Percentiles rank a stretch among this genome's conserved stretches.
phyloP scores from a whole-genome alignment of 1,284 basidiomycete species.

The Nidula niveotomentosa region DNA sequence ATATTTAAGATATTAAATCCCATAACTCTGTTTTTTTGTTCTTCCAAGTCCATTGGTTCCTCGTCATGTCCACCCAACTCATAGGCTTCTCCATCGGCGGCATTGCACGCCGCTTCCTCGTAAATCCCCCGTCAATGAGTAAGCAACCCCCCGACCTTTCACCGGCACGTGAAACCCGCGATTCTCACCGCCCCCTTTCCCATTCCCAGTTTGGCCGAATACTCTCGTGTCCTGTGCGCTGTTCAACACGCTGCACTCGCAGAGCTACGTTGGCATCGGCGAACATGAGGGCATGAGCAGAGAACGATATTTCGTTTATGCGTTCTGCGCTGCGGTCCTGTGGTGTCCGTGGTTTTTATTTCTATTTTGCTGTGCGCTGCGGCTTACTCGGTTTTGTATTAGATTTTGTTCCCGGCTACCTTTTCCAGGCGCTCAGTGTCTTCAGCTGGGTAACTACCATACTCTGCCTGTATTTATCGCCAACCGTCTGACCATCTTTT shows the following conservation, averaged over 20 bases:
- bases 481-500: constrained; percentile 33
- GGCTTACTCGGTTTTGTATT: background rate
- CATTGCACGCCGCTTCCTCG: constrained; percentile 61
- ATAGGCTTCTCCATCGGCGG: constrained; percentile 72
- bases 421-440: constrained; percentile 58
- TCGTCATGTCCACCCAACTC: constrained; percentile 66
- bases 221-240: constrained; percentile 79
- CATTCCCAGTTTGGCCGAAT: constrained; percentile 68
- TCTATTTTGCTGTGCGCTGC: background rate
- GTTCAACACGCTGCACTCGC: constrained; percentile 69
- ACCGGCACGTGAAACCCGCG: background rate
- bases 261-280: constrained; percentile 64
- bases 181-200: constrained; percentile 3
- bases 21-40: background rate
- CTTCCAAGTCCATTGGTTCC: constrained; percentile 45
- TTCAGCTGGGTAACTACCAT: constrained; percentile 30
- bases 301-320: constrained; percentile 59
- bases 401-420: constrained; percentile 68
- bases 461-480: background rate
- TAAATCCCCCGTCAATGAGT: constrained; percentile 80
- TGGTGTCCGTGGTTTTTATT: constrained; percentile 49
- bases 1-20: background rate
- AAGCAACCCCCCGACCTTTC: constrained; percentile 13
- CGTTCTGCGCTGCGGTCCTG: constrained; percentile 45
- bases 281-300: constrained; percentile 68